Evolutionary conservation across 495 filamentous ascomycete species (phyloP), one percentile per base, ranked within the genome.

Genomic region (Daldinia decipiens): DNA sequence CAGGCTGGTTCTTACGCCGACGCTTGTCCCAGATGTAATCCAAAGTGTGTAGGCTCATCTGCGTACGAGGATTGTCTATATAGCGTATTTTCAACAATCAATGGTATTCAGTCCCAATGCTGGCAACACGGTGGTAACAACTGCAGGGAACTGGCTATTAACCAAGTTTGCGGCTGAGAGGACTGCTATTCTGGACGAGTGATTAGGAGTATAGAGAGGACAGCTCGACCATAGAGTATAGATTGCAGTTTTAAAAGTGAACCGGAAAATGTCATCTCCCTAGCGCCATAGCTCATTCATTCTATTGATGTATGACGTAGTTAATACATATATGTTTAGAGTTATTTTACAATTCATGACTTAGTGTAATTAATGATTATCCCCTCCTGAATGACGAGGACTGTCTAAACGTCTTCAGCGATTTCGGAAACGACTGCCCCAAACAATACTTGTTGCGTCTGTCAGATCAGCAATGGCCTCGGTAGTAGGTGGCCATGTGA

Each of bases 1-100:
- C 17, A 57, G 29, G 62, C 62, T n/a, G 62, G 53, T 5, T 1
- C 53, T 13, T 65, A 65, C 19, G 62, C 62, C 62, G 62, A 65
- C n/a, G 53, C 29, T 7, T 65, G 62, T 21, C 53, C 53, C 1
- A 34, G 11, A 17, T 65, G 62, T 13, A 31, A 50, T 17, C 53
- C 53, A 9, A 38, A 38, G 31, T 65, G 62, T 13, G 39, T 26
- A 9, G 40, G 39, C 29, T 58, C 53, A 4, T 50, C 53, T 0
- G 62, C 39, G 1, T 58, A 65, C 26, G 53, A 50, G 8, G 26
- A 65, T 13, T 65, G 62, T 32, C 11, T 65, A 13, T 51, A 58
- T 53, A 65, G 39, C 39, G 12, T 58, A 6, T 65, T 65, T 29
- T 58, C 62, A 8, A 38, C 12, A 19, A 39, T 65, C 53, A 65